A percentile compares a stretch with the other conserved stretches of the same genome.
Conservation (phyloP, 2,329 filamentous ascomycete genomes). For the Salinomyces thailandicus region DNA sequence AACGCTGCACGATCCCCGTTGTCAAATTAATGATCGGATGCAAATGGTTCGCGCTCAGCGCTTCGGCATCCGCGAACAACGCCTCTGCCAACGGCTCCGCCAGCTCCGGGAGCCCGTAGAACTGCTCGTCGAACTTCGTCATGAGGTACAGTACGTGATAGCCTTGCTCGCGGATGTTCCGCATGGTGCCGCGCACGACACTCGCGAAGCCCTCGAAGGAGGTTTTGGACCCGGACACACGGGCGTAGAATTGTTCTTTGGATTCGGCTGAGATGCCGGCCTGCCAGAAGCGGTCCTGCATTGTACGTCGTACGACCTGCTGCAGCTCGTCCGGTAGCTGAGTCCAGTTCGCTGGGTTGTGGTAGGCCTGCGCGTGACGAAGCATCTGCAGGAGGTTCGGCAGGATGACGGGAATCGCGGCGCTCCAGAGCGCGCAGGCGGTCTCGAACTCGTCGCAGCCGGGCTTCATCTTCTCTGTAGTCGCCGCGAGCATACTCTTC, state of each 20-base stretch:
- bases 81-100: conserved; percentile 74
- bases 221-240: conserved; percentile 76
- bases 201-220: conserved; percentile 92
- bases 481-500: conserved; percentile 84
- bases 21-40: conserved; percentile 87
- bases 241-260: conserved; percentile 91
- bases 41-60: conserved; percentile 82
- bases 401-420: conserved; percentile 71
- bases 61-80: conserved; percentile 70
- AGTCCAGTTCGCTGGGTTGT: conserved; percentile 76
- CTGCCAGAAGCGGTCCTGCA: conserved; percentile 97
- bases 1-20: conserved; percentile 82
- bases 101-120: conserved; percentile 82
- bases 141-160: conserved; percentile 94
- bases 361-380: conserved; percentile 81
- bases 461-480: conserved; percentile 78
- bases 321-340: conserved; percentile 66
- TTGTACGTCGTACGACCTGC: conserved; percentile 64
- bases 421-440: conserved; percentile 73
- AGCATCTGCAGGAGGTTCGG: conserved; percentile 76
- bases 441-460: conserved; percentile 61
- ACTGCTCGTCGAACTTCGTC: conserved; percentile 74
- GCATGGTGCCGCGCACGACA: conserved; percentile 76
- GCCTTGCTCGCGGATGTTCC: conserved; percentile 82
- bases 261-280: conserved; percentile 92